These are phyloP conservation scores for Leptomonas seymouri DNA, from an alignment of 208 protist genomes.

Conservation along the genomic window DNA sequence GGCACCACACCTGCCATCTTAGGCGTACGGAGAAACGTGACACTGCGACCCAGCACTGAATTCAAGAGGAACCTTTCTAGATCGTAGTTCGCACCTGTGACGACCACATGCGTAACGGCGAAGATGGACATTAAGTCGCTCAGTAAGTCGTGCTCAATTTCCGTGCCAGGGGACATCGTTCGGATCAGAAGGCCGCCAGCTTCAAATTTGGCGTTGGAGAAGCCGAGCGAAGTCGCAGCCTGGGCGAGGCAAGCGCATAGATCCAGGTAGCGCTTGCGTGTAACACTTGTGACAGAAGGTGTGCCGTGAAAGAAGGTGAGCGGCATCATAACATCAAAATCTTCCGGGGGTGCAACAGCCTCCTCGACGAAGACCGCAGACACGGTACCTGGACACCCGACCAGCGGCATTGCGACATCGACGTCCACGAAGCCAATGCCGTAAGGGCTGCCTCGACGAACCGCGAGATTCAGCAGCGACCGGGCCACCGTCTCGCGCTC, in stretches of 20 bases:
- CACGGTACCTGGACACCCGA: constrained; percentile 80
- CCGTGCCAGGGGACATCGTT: constrained; percentile 72
- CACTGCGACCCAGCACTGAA: constrained; percentile 41
- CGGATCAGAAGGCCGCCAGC: constrained; percentile 78
- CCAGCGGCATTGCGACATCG: constrained; percentile 72
- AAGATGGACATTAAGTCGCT: constrained; percentile 80
- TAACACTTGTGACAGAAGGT: constrained; percentile 41
- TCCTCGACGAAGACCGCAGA: constrained; percentile 65
- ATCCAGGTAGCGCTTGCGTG: constrained; percentile 83
- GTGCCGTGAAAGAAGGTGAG: constrained; percentile 83
- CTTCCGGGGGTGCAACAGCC: constrained; percentile 63
- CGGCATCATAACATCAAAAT: constrained; percentile 76
- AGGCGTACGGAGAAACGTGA: constrained; percentile 56
- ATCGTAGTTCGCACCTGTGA: constrained; percentile 62
- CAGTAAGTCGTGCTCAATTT: constrained; percentile 61
- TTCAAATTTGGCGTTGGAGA: constrained; percentile 53
- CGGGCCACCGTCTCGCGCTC: constrained; percentile 66
- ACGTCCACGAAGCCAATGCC: constrained; percentile 73
- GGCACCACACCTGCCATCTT: constrained; percentile 36
- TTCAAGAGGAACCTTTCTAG: constrained; percentile 57
- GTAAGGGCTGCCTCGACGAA: constrained; percentile 28
- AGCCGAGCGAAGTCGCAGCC: constrained; percentile 48
- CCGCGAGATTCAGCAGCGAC: constrained; percentile 71
- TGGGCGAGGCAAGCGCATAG: constrained; percentile 63
- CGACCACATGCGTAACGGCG: constrained; percentile 74